Evolutionary conservation across 169 alveolate species (phyloP).

Genomic region (Plasmodium relictum): DNA sequence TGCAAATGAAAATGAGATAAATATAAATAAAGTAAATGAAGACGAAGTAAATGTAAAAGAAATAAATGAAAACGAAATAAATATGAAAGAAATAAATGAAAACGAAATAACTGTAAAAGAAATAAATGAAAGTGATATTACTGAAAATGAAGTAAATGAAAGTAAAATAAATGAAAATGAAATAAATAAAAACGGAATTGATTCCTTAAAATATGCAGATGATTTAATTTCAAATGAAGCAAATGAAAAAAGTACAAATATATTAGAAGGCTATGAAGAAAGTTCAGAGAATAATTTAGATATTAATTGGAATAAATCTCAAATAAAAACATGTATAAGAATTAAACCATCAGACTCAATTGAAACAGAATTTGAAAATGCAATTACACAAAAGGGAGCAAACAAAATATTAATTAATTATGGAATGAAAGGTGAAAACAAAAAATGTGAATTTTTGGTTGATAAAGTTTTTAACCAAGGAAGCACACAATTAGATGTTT

Average conservation of each 20-base stretch:
- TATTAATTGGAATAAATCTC: constrained; percentile 73
- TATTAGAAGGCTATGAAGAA: constrained; percentile 17
- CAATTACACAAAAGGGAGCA: constrained; percentile 44
- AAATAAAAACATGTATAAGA: constrained; percentile 75
- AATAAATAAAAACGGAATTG: neutral
- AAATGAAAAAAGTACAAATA: constrained; percentile 13
- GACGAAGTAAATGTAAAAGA: neutral
- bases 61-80: constrained; percentile 8
- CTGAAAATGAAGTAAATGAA: constrained; percentile 4
- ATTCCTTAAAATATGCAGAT: neutral
- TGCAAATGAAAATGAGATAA: neutral
- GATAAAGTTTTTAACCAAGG: constrained; percentile 79
- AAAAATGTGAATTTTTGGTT: constrained; percentile 76
- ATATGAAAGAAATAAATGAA: neutral
- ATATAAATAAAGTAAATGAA: neutral
- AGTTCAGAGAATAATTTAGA: constrained; percentile 45
- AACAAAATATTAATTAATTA: constrained; percentile 61
- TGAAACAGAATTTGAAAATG: constrained; percentile 39
- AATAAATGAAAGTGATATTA: constrained; percentile 1
- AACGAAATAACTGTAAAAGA: neutral
- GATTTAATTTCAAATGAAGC: constrained; percentile 13
- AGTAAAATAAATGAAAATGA: constrained; percentile 3
- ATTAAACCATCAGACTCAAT: constrained; percentile 57
- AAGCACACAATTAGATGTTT: constrained; percentile 79
- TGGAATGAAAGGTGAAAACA: constrained; percentile 48